Evolutionary conservation across 2,329 filamentous ascomycete species (phyloP), one percentile per base, ranked within the genome.

Genomic region (Penicillium sp.): DNA sequence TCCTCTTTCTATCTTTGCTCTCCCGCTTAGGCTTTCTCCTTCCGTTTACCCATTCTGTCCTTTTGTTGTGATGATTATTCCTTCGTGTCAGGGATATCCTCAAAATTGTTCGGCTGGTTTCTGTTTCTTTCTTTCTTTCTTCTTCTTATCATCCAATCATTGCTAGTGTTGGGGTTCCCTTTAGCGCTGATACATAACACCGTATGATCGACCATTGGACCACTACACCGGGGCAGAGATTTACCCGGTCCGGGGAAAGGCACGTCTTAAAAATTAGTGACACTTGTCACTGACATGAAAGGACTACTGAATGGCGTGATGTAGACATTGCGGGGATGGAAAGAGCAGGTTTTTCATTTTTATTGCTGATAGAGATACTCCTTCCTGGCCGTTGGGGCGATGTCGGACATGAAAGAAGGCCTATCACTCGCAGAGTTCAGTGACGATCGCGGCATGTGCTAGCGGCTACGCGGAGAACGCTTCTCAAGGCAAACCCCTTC

Each of bases 391-490:
- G 45, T 48, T 50, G 18, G n/a, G 43, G 61, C 61, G 60, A 63
- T 62, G 56, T 63, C 61, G 61, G 61, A 62, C 50, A 33, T 43
- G 45, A 26, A 40, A 26, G 23, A 14, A 43, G 39, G 39, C 39
- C 39, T 43, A 43, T 43, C 23, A 43, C 39, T 43, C 14, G 39
- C 43, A 31, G 43, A 43, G 45, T 28, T 44, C n/a, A 7, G 28
- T 39, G 37, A 52, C 29, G 31, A 48, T 54, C 49, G 21, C 50
- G 42, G 26, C 42, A 52, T 45, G 52, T 56, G 39, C 44, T 51
- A 53, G 53, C 26, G 19, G 31, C 6, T 34, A n/a, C 31, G 31
- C 34, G 53, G 29, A 52, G 48, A 55, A 48, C 49, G 49, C 36
- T 37, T 48, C n/a, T n/a, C 23, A 43, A 26, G 48, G 40, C 34